Evolutionary conservation across 164 flowering plant genomes (phyloP).

Genomic region (Annona squamosa): DNA sequence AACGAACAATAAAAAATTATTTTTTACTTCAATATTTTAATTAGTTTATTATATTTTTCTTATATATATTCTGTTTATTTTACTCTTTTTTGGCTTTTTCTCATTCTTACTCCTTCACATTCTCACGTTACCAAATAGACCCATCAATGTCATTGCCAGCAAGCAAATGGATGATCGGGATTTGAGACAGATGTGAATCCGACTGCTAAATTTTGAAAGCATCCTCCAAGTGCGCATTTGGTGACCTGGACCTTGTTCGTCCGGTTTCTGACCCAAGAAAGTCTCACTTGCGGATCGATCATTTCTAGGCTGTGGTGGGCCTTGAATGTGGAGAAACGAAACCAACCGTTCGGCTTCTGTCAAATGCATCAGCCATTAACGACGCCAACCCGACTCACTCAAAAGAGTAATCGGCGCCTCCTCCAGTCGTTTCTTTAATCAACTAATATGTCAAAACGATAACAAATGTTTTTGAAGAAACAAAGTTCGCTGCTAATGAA

Average conservation of each 20-base stretch:
- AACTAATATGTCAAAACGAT: conserved; percentile 24
- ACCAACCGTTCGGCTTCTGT: conserved; percentile 31
- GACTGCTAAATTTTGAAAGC: too few species aligned
- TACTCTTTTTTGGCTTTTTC: too few species aligned
- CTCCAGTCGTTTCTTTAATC: conserved; percentile 57
- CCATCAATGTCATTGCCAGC: neutral
- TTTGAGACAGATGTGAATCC: neutral
- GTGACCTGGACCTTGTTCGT: neutral
- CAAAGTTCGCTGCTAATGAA: neutral
- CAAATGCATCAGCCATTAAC: conserved; percentile 51
- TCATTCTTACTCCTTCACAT: too few species aligned
- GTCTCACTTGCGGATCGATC: too few species aligned
- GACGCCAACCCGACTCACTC: conserved; percentile 72
- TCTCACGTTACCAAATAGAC: too few species aligned
- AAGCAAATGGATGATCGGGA: neutral
- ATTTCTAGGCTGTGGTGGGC: neutral
- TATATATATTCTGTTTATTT: too few species aligned
- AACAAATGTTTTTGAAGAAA: neutral
- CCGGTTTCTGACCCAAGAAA: neutral
- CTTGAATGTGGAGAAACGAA: neutral
- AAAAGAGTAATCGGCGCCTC: conserved; percentile 77
- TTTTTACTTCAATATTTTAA: too few species aligned
- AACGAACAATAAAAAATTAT: too few species aligned
- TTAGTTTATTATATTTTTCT: too few species aligned
- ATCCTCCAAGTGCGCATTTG: neutral